Evolutionary conservation across 2,329 filamentous ascomycete genomes (phyloP), one percentile per base, ranked within the genome.

Genomic region (Meredithiella fracta): DNA sequence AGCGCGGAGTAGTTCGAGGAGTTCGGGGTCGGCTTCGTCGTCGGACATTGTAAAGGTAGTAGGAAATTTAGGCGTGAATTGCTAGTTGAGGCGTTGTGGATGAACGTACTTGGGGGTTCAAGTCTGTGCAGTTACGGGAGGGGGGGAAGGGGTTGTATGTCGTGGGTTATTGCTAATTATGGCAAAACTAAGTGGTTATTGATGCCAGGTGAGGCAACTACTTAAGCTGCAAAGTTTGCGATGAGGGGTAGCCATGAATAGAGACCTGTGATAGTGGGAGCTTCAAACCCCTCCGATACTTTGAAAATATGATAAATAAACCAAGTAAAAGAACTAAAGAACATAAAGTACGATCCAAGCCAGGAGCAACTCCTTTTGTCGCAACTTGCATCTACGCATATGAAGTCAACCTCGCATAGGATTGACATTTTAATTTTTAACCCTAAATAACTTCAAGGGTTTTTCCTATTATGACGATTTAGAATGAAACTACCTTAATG

Each of bases 21-120:
- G 80, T 69, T 96, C 90, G 42, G 79, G 83, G 65, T 96, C 91
- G 51, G 84, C 83, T 68, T 95, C 91, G 68, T 94, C 87, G 72
- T 96, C 89, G 50, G 87, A 94, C 86, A 94, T 94, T 62, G 51
- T 71, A 60, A 34, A 34, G 20, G 40, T n/a, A 44, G 40, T 22
- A n/a, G 20, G 11, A 20, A n/a, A 51, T 25, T 25, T 50, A 4
- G n/a, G 17, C 8, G 49, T 15, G 14, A 51, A 14, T 5, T 14
- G 40, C 15, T n/a, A n/a, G 8, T 17, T 44, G 40, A 44, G 17
- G 8, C 8, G 17, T 22, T 4, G 37, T 11, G 3, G 40, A 44
- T 44, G 2, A 20, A 22, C 11, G 5, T 44, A n/a, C 8, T n/a
- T 2, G 8, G 40, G 8, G 15, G 40, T 20, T n/a, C 17, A n/a